Percentiles rank a stretch among this genome's conserved stretches.
phyloP scores from a whole-genome alignment of 2,329 filamentous ascomycete species.

The Calonectria crousiana region DNA sequence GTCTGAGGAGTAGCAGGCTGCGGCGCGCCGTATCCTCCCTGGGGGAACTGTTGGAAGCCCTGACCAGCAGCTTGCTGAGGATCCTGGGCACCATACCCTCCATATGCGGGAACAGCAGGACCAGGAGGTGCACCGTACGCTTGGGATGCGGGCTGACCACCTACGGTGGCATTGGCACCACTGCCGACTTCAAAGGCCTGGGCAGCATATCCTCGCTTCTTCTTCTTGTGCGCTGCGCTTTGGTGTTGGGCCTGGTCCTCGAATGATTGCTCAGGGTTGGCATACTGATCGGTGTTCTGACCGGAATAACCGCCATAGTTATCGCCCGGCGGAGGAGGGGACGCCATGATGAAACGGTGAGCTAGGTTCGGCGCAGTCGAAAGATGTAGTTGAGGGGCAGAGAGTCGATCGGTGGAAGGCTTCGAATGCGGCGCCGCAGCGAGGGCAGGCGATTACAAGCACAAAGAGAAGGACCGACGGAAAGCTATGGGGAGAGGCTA shows the following conservation, averaged over 20 bases:
- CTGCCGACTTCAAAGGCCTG: slow-evolving; percentile 93
- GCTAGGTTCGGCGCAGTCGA: slow-evolving; percentile 44
- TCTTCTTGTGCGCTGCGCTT: slow-evolving; percentile 72
- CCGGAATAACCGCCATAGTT: slow-evolving; percentile 54
- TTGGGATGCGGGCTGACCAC: slow-evolving; percentile 58
- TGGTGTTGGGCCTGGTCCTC: slow-evolving; percentile 47
- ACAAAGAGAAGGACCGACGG: neutral
- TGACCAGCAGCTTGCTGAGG: slow-evolving; percentile 53
- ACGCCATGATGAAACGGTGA: slow-evolving; percentile 63
- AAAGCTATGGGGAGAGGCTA: slow-evolving; percentile 22
- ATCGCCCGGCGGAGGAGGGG: slow-evolving; percentile 63
- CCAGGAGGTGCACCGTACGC: slow-evolving; percentile 61
- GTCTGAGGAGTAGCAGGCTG: slow-evolving; percentile 53
- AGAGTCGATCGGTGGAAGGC: slow-evolving; percentile 28
- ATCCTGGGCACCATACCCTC: slow-evolving; percentile 69
- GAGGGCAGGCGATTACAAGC: slow-evolving; percentile 18
- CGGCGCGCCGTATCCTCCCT: slow-evolving; percentile 57
- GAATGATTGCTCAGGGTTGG: slow-evolving; percentile 53
- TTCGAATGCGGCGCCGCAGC: slow-evolving; percentile 25
- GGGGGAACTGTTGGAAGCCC: slow-evolving; percentile 58
- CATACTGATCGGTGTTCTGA: slow-evolving; percentile 61
- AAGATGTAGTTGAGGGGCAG: slow-evolving; percentile 23
- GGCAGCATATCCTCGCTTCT: slow-evolving; percentile 95
- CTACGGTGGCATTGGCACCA: slow-evolving; percentile 81
- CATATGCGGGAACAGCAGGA: slow-evolving; percentile 64